Evolutionary conservation across 116 monocot species (phyloP), one percentile per base, ranked within the genome.

Genomic region (Posidonia oceanica): DNA sequence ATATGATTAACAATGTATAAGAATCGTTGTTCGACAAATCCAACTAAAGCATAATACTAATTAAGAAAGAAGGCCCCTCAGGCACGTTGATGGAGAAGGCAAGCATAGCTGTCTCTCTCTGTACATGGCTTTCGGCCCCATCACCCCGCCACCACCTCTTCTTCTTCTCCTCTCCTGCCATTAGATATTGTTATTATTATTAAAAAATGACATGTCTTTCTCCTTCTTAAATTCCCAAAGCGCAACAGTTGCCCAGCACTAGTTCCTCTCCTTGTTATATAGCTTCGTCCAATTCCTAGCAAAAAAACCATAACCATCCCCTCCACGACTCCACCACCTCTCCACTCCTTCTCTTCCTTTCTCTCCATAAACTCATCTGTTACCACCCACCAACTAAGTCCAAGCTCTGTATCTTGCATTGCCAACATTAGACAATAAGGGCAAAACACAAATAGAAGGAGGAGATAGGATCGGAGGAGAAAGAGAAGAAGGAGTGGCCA

Each of bases 251-350:
- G 29, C 29, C 29, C 29, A 29, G 17, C 17, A 48, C 48, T 61
- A 23, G 20, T 4, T 64, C 39, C 12, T 11, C 12, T 17, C 64
- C 10, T 4, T 37, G 20, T 51, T 17, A 22, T 48, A 52, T 67
- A 51, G 20, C 2, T 38, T 22, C 37, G 10, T 22, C 36, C 39
- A 51, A 23, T 54, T 29, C 36, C 29, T 23, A 36, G 2, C 51
- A 63, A 36, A 64, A 18, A 22, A 39, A 44, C 14, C 3, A 5
- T 20, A 41, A 6, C n/a, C 18, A 16, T 68, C 53, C 23, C 69
- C 52, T 15, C 69, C 54, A 29, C 69, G 36, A 53, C 69, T 36
- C 54, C 55, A 36, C 69, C 37, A 69, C 69, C 36, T 1, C 36
- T 3, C 69, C 54, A 22, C 69, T 66, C 12, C 65, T 42, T 17